Evolutionary conservation across 352 stramenopile genomes (phyloP).

Genomic region (Globisporangium sylvaticum): DNA sequence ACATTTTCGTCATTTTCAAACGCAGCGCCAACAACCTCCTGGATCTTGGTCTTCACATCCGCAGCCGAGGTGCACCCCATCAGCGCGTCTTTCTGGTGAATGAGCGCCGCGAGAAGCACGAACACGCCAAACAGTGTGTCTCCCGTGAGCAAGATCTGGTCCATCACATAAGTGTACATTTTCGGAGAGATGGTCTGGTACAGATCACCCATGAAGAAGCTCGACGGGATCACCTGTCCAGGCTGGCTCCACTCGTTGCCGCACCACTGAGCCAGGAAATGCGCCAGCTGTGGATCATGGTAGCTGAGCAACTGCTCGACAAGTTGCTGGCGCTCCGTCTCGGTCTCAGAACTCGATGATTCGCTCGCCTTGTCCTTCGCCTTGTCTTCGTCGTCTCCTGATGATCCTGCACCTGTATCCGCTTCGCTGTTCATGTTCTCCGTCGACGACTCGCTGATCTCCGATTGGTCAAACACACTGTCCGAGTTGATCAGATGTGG

Average conservation of each 20-base stretch:
- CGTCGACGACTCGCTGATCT: slow-evolving; percentile 23
- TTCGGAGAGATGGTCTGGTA: slow-evolving; percentile 59
- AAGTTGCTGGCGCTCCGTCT: slow-evolving; percentile 54
- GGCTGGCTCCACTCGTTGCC: slow-evolving; percentile 62
- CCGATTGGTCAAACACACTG: slow-evolving; percentile 26
- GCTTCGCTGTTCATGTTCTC: not conserved
- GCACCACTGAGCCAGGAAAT: slow-evolving; percentile 73
- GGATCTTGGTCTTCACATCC: slow-evolving; percentile 40
- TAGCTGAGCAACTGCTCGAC: slow-evolving; percentile 73
- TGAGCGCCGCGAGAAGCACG: slow-evolving; percentile 54
- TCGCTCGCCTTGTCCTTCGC: slow-evolving; percentile 14
- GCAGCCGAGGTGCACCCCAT: slow-evolving; percentile 25
- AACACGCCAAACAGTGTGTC: slow-evolving; percentile 74
- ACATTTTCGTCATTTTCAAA: slow-evolving; percentile 39
- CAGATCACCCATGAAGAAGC: slow-evolving; percentile 63
- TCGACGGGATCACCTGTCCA: slow-evolving; percentile 41
- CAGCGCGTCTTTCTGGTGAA: slow-evolving; percentile 41
- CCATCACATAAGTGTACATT: slow-evolving; percentile 69
- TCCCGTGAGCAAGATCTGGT: slow-evolving; percentile 71
- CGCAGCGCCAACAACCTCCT: slow-evolving; percentile 27
- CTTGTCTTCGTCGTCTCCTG: slow-evolving; percentile 21
- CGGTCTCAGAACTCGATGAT: slow-evolving; percentile 3
- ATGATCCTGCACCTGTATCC: not conserved
- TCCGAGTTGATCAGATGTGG: slow-evolving; percentile 65
- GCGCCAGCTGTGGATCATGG: slow-evolving; percentile 60